Base-by-base conservation (phyloP, 2,329 filamentous ascomycete species). In the Fusarium temperatum region DNA sequence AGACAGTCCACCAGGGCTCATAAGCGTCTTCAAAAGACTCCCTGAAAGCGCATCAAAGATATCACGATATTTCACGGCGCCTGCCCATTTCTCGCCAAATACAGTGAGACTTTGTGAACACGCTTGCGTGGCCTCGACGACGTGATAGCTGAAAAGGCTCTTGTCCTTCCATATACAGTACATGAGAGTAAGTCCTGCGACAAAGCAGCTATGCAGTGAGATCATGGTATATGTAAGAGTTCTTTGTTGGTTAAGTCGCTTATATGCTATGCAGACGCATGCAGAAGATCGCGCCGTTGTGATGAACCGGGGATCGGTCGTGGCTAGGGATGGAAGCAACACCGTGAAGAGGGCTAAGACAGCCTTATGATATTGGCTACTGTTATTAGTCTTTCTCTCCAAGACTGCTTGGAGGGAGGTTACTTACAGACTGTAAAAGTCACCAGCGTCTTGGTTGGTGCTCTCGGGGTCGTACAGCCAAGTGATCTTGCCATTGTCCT, bases 121-220 rank as follows among this genome's bases (percentile, higher is more conserved):
- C 2, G 51, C 51, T 8, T 54, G 51, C 0, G 51, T 54, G 4
- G 51, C 51, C 2, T 54, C 51, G 35, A 54, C 35, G 5, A 54
- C 51, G 3, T 54, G 51, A 22, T 54, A 54, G 14, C 51, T 54
- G 20, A 54, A 54, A 0, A 54, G 24, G 2, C 51, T 54, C 35
- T 54, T 54, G 7, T 54, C 51, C 8, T 54, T 54, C 51, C 51
- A 54, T 2, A 54, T 54, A 17, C 51, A 54, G 18, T 54, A 54
- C 51, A 54, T 54, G 1, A 54, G 2, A 12, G 51, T 54, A 0
- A 54, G 51, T 17, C 51, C 51, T 1, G 51, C 51, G 2, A 54
- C 51, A 1, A 54, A 54, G 1, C 51, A 54, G 14, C 51, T 54
- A 5, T 54, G 51, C 0, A 54, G 13, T 3, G 51, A 54, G 24